phyloP scores from a whole-genome alignment of 805 yeast genomes.

The Torulaspora franciscae region DNA sequence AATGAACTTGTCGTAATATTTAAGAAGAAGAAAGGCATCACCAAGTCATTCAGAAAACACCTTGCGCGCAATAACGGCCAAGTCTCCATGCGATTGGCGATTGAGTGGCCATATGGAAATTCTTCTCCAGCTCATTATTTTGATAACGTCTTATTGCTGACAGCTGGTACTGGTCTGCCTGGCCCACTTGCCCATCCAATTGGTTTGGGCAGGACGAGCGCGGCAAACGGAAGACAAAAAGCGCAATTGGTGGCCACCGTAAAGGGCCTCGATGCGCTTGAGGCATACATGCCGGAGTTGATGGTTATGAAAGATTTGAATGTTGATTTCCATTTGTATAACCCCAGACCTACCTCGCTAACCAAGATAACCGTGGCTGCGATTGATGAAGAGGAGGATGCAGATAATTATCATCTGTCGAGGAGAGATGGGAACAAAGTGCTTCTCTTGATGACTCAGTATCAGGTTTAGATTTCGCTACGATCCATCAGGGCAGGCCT shows the following conservation, averaged over 20 bases:
- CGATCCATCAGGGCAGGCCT: slow-evolving; percentile 47
- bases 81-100: slow-evolving; percentile 34
- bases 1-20: slow-evolving; percentile 39
- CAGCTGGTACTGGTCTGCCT: slow-evolving; percentile 75
- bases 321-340: slow-evolving; percentile 18
- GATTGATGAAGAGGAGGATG: background rate
- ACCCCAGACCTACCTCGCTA: slow-evolving; percentile 9
- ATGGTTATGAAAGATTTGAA: slow-evolving; percentile 13
- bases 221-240: slow-evolving; percentile 4
- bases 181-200: slow-evolving; percentile 50
- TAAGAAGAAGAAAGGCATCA: slow-evolving; percentile 46
- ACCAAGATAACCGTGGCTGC: background rate
- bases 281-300: slow-evolving; percentile 20
- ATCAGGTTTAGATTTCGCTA: slow-evolving; percentile 25
- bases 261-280: slow-evolving; percentile 17
- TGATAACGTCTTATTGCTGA: slow-evolving; percentile 52
- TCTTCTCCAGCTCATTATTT: slow-evolving; percentile 46
- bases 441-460: slow-evolving; percentile 5
- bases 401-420: background rate
- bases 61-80: slow-evolving; percentile 32
- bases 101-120: slow-evolving; percentile 73
- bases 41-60: slow-evolving; percentile 33
- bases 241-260: slow-evolving; percentile 18
- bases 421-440: background rate
- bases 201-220: slow-evolving; percentile 30